These are phyloP conservation scores for Mycena polygramma DNA, from an alignment of 768 basidiomycete species.

Conservation along the genomic window DNA sequence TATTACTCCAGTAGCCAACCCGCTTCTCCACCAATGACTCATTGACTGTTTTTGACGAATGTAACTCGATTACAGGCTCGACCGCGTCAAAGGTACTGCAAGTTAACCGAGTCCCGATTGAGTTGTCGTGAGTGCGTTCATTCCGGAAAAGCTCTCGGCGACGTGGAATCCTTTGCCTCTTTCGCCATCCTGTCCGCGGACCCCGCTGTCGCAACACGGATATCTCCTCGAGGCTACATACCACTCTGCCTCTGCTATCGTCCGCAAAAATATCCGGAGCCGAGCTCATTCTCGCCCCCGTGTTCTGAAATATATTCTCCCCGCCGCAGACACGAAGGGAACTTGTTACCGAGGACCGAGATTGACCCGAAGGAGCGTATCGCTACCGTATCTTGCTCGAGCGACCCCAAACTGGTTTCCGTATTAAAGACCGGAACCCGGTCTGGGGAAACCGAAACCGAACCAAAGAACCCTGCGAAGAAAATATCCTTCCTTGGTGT, in stretches of 20 bases:
- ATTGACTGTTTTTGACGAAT: conserved; percentile 6
- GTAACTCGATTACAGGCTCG: conserved; percentile 15
- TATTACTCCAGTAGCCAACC: too few relatives aligned
- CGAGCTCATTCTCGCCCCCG: conserved; percentile 16
- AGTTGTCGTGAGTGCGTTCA: conserved; percentile 26
- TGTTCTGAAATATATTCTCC: conserved; percentile 9
- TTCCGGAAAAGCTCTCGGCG: conserved; percentile 18
- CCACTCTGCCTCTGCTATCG: neutral
- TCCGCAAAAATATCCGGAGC: conserved; percentile 7
- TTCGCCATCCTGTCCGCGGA: conserved; percentile 4
- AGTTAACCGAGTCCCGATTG: conserved; percentile 32
- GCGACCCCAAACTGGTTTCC: neutral
- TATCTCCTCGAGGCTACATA: neutral
- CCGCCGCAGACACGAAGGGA: conserved; percentile 19
- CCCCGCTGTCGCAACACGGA: neutral
- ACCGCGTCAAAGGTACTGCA: conserved; percentile 20
- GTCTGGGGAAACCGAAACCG: conserved; percentile 35
- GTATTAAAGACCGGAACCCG: conserved; percentile 30
- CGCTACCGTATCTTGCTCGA: conserved; percentile 21
- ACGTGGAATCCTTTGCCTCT: neutral
- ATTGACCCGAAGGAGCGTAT: conserved; percentile 28
- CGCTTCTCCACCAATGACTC: conserved; percentile 10
- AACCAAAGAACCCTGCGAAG: conserved; percentile 28
- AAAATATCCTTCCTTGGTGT: conserved; percentile 27
- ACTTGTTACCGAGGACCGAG: conserved; percentile 32